Base-by-base conservation (phyloP, 768 basidiomycete genomes). In the Suillus sp. region DNA sequence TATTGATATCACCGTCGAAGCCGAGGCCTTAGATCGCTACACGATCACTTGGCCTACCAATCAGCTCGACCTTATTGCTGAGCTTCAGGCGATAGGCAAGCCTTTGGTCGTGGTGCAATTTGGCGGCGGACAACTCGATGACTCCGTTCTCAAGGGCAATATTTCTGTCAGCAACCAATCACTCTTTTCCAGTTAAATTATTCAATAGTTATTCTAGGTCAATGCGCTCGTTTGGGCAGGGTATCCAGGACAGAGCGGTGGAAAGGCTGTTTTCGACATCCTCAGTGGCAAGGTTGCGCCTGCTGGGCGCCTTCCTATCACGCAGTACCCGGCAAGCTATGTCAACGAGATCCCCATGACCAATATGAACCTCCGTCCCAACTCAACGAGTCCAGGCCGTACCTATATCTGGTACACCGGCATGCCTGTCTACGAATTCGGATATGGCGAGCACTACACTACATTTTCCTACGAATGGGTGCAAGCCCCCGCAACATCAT, bases 361-460 rank as follows among this genome's bases (percentile, higher is more conserved):
- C 6, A 82, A 87, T 72, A 87, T 87, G 84, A 75, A 70, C 2
- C 71, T 86, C 42, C 84, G 82, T 25, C 82, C 84, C 8, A 80
- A 77, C 67, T 66, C 72, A 35, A 76, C 75, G 54, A 83, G 79
- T 65, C 84, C 85, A 0, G 85, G 85, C 13, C 78, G 85, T 38
- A 86, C 85, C 10, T 86, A 86, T 73, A 84, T 80, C 65, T 87
- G 84, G 85, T 86, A 80, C 74, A 77, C 75, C 27, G 83, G 79
- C 16, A 76, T 77, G 18, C 80, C 84, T n/a, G 76, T 85, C 22
- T 84, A 79, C 68, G 78, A 80, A 60, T 86, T 85, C 66, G 86
- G 84, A 20, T 77, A 78, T 59, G 86, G 85, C 22, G 72, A 84
- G 57, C 84, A 85, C 68, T 86, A 79, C 72, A 86, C 84, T 4